Percentiles rank a stretch among this genome's conserved stretches.
phyloP scores from a whole-genome alignment of 1,284 basidiomycete genomes.

The Coriolopsis trogii region DNA sequence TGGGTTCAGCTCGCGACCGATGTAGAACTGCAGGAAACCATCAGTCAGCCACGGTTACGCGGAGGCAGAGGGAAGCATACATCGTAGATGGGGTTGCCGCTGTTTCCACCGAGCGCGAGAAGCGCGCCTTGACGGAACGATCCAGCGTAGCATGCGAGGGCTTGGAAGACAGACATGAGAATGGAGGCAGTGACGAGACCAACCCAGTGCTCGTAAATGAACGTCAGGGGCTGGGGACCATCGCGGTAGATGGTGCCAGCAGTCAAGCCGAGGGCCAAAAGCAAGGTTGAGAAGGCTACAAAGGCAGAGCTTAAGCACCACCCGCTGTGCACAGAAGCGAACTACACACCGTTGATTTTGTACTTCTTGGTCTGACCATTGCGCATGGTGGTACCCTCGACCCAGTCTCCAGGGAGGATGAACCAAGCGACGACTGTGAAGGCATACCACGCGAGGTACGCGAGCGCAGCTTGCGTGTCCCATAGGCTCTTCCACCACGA shows the following conservation, averaged over 20 bases:
- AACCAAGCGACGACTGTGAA: conserved; percentile 86
- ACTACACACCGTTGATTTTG: conserved; percentile 89
- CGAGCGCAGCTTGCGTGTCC: conserved; percentile 75
- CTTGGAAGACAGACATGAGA: conserved; percentile 80
- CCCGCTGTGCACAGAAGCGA: no score
- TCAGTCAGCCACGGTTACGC: conserved; percentile 8
- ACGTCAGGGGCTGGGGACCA: conserved; percentile 84
- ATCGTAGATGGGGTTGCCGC: conserved; percentile 88
- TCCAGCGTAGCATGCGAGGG: conserved; percentile 69
- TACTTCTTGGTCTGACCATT: conserved; percentile 83
- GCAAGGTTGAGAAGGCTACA: conserved; percentile 84
- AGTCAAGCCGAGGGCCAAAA: conserved; percentile 76
- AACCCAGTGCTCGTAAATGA: conserved; percentile 91
- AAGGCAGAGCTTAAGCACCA: no score
- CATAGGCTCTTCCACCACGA: conserved; percentile 76
- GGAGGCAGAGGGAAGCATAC: conserved; percentile 48
- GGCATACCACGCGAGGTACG: conserved; percentile 91
- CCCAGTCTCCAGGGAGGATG: conserved; percentile 84
- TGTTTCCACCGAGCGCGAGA: conserved; percentile 92
- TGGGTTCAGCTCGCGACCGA: conserved; percentile 96
- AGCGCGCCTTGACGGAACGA: conserved; percentile 75
- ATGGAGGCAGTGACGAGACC: conserved; percentile 88
- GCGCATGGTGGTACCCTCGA: conserved; percentile 80
- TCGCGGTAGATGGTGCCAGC: conserved; percentile 70
- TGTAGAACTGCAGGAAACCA: conserved; percentile 75